These are phyloP conservation scores for Emydomyces testavorans DNA, from an alignment of 2,329 filamentous ascomycete species.

Conservation along the genomic window DNA sequence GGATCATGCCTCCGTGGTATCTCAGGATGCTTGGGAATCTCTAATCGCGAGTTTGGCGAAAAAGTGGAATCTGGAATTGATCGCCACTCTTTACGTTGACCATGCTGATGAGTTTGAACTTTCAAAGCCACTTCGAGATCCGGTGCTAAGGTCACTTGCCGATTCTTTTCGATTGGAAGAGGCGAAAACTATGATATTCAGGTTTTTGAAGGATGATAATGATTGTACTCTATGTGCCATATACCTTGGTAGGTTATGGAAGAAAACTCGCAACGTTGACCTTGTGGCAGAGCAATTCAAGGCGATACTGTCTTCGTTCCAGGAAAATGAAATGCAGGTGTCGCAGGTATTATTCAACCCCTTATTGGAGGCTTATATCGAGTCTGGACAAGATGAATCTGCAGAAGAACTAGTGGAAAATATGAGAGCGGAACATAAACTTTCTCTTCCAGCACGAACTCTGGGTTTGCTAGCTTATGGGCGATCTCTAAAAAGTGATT, in stretches of 20 bases:
- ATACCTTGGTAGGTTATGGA: slow-evolving; percentile 31
- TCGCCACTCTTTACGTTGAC: slow-evolving; percentile 26
- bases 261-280: slow-evolving; percentile 30
- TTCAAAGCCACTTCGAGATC: slow-evolving; percentile 24
- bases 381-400: slow-evolving; percentile 27
- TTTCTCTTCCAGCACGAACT: slow-evolving; percentile 26
- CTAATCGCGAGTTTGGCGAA: slow-evolving; percentile 29
- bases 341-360: slow-evolving; percentile 33
- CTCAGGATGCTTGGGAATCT: slow-evolving; percentile 28
- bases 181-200: slow-evolving; percentile 29
- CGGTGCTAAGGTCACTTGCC: slow-evolving; percentile 29
- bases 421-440: slow-evolving; percentile 25
- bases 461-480: slow-evolving; percentile 30
- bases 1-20: slow-evolving; percentile 25
- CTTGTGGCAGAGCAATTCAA: slow-evolving; percentile 27
- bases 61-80: slow-evolving; percentile 24
- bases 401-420: slow-evolving; percentile 28
- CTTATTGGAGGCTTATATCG: slow-evolving; percentile 31
- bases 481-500: slow-evolving; percentile 30
- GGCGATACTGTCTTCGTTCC: slow-evolving; percentile 23
- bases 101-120: slow-evolving; percentile 23
- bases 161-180: slow-evolving; percentile 29
- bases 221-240: slow-evolving; percentile 28
- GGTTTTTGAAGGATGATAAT: slow-evolving; percentile 25
- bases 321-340: slow-evolving; percentile 23